Percentiles rank a stretch among this genome's conserved stretches.
Evolutionary conservation across 192 early-diverging fungal genomes (phyloP).

Genomic region (Coemansia sp.): DNA sequence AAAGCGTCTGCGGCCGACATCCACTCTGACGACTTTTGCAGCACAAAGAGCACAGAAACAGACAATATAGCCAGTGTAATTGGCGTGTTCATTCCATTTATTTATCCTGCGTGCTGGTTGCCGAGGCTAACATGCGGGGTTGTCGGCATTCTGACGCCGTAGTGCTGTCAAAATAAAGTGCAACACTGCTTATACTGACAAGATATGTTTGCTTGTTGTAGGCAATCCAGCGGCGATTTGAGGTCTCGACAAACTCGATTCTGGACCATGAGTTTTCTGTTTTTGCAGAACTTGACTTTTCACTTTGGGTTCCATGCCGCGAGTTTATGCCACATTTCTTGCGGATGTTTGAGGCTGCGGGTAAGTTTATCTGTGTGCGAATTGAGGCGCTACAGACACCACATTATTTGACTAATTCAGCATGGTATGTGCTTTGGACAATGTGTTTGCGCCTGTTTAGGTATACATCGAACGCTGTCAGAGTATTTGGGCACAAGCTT

Average conservation of each 20-base stretch:
- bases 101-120: neutral
- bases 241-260: slow-evolving; percentile 74
- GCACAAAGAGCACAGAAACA: neutral
- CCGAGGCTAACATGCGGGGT: neutral
- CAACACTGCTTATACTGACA: neutral
- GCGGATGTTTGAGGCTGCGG: slow-evolving; percentile 68
- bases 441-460: slow-evolving; percentile 6
- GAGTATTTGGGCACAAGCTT: slow-evolving; percentile 35
- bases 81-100: neutral
- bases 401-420: neutral
- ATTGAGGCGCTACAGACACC: neutral
- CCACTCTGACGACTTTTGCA: neutral
- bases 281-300: slow-evolving; percentile 90
- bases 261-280: slow-evolving; percentile 87
- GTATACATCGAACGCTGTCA: slow-evolving; percentile 23
- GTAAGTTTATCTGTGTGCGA: slow-evolving; percentile 25
- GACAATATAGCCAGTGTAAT: neutral
- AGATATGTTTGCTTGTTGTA: slow-evolving; percentile 19
- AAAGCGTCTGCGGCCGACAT: neutral
- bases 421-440: neutral
- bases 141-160: too few relatives aligned
- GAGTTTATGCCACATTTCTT: slow-evolving; percentile 95
- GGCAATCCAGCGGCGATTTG: slow-evolving; percentile 73
- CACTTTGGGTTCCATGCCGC: slow-evolving; percentile 77
- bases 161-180: too few relatives aligned